Conservation (phyloP, 139 green algal genomes). For the Picocystis salinarum region DNA sequence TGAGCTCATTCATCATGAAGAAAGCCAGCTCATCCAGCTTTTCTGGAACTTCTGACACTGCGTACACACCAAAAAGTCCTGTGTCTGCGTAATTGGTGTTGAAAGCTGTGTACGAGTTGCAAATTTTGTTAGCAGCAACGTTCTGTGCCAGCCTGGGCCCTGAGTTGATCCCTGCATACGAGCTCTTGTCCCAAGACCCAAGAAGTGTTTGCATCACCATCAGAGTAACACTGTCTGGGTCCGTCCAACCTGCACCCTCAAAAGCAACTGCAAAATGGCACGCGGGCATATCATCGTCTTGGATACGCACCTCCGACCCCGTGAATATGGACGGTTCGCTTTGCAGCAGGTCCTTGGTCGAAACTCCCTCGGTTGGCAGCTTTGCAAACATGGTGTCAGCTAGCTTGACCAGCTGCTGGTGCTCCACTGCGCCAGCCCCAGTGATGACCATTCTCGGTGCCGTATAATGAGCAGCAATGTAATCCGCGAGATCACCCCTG, state of each 20-base stretch:
- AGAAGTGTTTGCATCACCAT: conserved; percentile 93
- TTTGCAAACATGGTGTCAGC: conserved; percentile 36
- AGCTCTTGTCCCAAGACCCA: conserved; percentile 22
- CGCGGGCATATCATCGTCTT: conserved; percentile 62
- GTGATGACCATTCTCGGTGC: conserved; percentile 47
- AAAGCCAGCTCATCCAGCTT: conserved; percentile 20
- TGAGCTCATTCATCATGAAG: conserved; percentile 44
- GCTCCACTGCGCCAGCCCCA: conserved; percentile 81
- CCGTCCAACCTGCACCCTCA: conserved; percentile 76
- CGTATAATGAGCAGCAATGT: conserved; percentile 94
- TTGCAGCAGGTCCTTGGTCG: conserved; percentile 22
- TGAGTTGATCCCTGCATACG: conserved; percentile 11
- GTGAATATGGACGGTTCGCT: conserved; percentile 81
- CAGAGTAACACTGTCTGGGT: conserved; percentile 85
- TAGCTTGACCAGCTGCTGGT: conserved; percentile 73
- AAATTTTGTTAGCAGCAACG: conserved; percentile 64
- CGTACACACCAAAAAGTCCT: conserved; percentile 89
- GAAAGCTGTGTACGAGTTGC: conserved; percentile 68
- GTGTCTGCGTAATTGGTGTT: conserved; percentile 81
- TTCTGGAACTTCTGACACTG: conserved; percentile 32
- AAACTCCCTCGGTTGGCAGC: conserved; percentile 29
- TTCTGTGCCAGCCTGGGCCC: conserved; percentile 54
- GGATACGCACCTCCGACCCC: conserved; percentile 80
- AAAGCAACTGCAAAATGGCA: conserved; percentile 76
- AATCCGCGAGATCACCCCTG: conserved; percentile 66